Conservation (phyloP, 345 rosid species). For the Syzygium grande region DNA sequence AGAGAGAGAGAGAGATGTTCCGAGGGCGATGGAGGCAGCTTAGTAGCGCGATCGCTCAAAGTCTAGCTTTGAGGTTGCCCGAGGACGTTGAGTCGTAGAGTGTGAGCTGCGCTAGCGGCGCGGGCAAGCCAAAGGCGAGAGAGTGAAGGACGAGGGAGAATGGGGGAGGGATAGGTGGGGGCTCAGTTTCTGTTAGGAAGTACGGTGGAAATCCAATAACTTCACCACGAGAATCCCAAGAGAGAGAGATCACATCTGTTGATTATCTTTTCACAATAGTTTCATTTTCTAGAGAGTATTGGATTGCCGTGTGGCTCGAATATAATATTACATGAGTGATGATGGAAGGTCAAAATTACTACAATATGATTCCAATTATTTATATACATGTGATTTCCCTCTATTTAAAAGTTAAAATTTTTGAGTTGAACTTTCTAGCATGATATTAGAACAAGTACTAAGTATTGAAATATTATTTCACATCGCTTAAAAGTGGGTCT, state of each 20-base stretch:
- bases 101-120: neutral
- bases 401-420: neutral
- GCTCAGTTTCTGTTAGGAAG: neutral
- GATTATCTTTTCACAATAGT: neutral
- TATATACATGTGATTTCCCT: neutral
- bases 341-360: neutral
- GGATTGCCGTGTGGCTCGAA: neutral
- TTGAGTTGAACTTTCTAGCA: neutral
- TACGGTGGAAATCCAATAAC: neutral
- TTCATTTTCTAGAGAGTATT: rapidly evolving
- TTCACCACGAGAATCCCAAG: no score
- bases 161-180: neutral
- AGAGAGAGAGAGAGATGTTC: neutral
- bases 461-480: neutral
- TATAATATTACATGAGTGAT: neutral
- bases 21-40: neutral
- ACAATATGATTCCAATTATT: rapidly evolving
- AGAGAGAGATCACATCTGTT: no score
- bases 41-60: neutral
- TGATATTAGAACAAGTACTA: neutral
- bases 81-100: neutral
- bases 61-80: neutral
- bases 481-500: no score
- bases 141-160: neutral
- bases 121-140: neutral